These are phyloP conservation scores for Salix udensis DNA, from an alignment of 345 rosid species.

Conservation along the genomic window DNA sequence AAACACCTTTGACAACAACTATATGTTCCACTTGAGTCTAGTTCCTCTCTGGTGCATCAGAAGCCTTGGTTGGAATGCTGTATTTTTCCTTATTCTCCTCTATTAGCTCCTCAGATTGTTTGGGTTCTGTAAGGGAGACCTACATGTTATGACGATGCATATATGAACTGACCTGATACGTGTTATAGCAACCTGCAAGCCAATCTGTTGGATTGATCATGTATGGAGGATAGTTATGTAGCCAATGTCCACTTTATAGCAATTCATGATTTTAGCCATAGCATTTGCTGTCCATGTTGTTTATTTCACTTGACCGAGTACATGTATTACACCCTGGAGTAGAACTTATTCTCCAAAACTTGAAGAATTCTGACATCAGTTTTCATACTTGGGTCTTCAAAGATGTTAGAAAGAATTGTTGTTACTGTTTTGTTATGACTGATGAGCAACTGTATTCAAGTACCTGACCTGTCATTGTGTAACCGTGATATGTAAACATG, in stretches of 20 bases:
- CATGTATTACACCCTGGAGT: not conserved
- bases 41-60: not conserved
- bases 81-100: not conserved
- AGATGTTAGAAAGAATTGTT: not conserved
- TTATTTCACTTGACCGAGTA: not conserved
- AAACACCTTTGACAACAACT: not conserved
- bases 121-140: not conserved
- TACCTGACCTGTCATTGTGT: not conserved
- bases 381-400: not conserved
- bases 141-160: not conserved
- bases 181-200: not conserved
- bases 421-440: not conserved
- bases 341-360: not conserved
- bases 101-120: not conserved
- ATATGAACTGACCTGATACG: not conserved
- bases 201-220: not conserved
- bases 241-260: not conserved
- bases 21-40: not conserved
- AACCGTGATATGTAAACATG: not conserved
- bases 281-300: not conserved
- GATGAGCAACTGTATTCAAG: not conserved
- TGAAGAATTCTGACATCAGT: not conserved
- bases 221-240: not conserved
- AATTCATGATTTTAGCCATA: not conserved
- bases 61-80: not conserved